Percentiles rank a stretch among this genome's conserved stretches.
Conservation (phyloP, 164 flowering plant genomes). For the Annona cherimola region DNA sequence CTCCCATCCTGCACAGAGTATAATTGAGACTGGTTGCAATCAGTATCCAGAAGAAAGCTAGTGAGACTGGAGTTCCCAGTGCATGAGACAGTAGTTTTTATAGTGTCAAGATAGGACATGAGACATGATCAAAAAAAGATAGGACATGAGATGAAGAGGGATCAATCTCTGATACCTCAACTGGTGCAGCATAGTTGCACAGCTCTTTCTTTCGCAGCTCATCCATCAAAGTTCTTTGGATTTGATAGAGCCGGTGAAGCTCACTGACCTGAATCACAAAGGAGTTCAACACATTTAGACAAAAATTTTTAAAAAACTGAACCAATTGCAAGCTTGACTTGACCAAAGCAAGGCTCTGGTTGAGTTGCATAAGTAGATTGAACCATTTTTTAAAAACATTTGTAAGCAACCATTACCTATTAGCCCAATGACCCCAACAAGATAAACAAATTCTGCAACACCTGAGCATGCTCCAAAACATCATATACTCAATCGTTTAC, state of each 20-base stretch:
- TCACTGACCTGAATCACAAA: constrained; percentile 66
- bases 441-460: no score
- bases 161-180: constrained; percentile 43
- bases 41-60: constrained; percentile 43
- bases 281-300: neutral
- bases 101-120: constrained; percentile 9
- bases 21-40: constrained; percentile 37
- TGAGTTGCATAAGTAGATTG: no score
- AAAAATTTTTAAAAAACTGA: no score
- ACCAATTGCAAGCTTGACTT: no score
- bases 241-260: constrained; percentile 81
- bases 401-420: no score
- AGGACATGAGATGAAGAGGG: constrained; percentile 47
- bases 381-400: no score
- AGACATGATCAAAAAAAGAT: constrained; percentile 36
- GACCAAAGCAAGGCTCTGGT: no score
- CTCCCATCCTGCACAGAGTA: constrained; percentile 40
- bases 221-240: constrained; percentile 82
- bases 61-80: constrained; percentile 29
- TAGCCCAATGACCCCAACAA: no score
- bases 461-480: no score
- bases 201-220: constrained; percentile 54
- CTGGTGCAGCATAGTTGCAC: constrained; percentile 26
- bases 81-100: constrained; percentile 35
- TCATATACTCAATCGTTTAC: no score